Percentiles rank a stretch among this genome's conserved stretches.
Evolutionary conservation across 306 rosid species (phyloP).

Genomic region (Cucurbita maxima): DNA sequence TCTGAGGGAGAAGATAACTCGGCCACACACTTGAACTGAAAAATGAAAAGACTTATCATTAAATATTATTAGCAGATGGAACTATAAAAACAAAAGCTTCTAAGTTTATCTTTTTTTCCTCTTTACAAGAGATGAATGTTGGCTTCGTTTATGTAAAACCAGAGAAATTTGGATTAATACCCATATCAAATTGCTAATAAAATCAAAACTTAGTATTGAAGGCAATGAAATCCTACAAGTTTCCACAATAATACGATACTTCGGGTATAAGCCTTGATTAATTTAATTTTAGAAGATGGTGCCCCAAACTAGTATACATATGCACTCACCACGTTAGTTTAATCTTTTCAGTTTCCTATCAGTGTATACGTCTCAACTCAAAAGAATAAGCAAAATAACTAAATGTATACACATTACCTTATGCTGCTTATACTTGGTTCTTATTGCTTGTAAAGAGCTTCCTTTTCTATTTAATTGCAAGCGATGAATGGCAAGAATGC

Average conservation of each 20-base stretch:
- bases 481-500: conserved; percentile 28
- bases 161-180: not conserved
- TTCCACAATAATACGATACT: too few species aligned
- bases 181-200: not conserved
- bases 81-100: not conserved
- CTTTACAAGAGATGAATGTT: not conserved
- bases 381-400: not conserved
- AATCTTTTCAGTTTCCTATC: not conserved
- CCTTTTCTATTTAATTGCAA: conserved; percentile 18
- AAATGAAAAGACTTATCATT: not conserved
- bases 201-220: too few species aligned
- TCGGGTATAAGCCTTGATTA: too few species aligned
- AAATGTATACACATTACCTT: conserved; percentile 15
- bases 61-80: not conserved
- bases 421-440: conserved; percentile 21
- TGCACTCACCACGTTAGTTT: not conserved
- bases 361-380: not conserved
- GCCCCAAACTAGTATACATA: too few species aligned
- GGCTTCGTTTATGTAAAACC: not conserved
- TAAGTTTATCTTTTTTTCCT: not conserved
- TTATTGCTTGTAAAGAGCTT: conserved; percentile 16
- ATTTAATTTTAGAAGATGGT: too few species aligned
- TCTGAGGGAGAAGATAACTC: conserved; percentile 10
- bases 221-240: too few species aligned
- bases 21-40: conserved; percentile 24